Evolutionary conservation across 1,284 basidiomycete genomes (phyloP), one percentile per base, ranked within the genome.

Genomic region (Malassezia arunalokei): DNA sequence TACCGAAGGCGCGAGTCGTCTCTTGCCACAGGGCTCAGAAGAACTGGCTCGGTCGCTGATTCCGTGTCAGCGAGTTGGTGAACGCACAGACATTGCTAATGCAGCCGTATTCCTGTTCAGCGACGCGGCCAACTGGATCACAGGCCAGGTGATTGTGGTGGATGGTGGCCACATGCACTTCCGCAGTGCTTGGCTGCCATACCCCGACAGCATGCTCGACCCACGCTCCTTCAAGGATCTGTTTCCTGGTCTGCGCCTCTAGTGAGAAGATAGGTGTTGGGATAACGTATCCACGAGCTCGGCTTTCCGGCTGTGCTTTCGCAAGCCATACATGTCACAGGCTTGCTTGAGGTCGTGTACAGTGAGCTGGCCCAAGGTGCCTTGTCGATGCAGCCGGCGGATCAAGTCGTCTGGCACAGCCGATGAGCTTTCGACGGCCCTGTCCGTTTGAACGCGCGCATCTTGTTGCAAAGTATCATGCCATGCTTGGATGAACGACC

Each of bases 51-150:
- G 52, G 1, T 51, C 56, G n/a, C 43, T 42, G 6, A 59, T 73
- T 1, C 72, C 72, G 1, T 43, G 67, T 55, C 66, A 70, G 53
- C 60, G 70, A 32, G 57, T 65, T 44, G 72, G 71, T n/a, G 44
- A 53, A 8, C 68, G 67, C 2, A 75, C 79, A 49, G 90, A 98
- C 69, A 78, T 91, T 57, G 87, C 83, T 1, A 85, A 87, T 67
- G 80, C 84, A 3, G 78, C 84, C 0, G 77, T 91, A 2, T 96
- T 86, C 76, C 77, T 98, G 39, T 91, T 95, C 77, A 89, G 87
- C 58, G 81, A 83, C 42, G 89, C 88, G 0, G 89, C 87, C 1
- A 78, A 78, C 14, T 91, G 80, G 74, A 80, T 92, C 52, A 85
- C 84, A 0, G 88, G 87, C 1, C 63, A 64, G 5, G 59, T 69